phyloP scores from a whole-genome alignment of 1,284 basidiomycete species.

The Lentinula novae-zelandiae region DNA sequence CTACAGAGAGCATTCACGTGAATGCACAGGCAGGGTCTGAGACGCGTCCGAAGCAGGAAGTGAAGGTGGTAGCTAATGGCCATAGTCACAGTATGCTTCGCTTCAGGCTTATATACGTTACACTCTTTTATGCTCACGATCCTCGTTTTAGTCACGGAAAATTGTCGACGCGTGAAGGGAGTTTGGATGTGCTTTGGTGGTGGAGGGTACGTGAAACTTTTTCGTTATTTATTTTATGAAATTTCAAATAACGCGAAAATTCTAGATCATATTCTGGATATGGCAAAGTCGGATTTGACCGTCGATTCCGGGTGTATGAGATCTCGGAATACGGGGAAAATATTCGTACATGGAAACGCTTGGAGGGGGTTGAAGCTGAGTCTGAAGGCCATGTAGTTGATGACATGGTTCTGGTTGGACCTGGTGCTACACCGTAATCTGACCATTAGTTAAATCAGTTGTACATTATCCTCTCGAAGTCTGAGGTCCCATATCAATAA shows the following conservation, averaged over 20 bases:
- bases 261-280: conserved; percentile 82
- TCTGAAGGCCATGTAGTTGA: conserved; percentile 46
- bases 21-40: conserved; percentile 17
- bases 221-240: not conserved
- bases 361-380: conserved; percentile 55
- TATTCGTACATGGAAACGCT: conserved; percentile 87
- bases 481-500: not conserved
- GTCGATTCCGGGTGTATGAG: conserved; percentile 85
- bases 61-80: conserved; percentile 84
- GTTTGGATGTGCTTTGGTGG: conserved; percentile 97
- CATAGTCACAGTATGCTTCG: conserved; percentile 72
- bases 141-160: conserved; percentile 65
- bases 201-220: conserved; percentile 57
- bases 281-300: conserved; percentile 80
- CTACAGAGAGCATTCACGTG: conserved; percentile 61
- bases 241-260: conserved; percentile 9
- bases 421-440: conserved; percentile 27
- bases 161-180: conserved; percentile 79
- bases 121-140: conserved; percentile 7
- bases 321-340: conserved; percentile 87
- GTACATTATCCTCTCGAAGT: not conserved
- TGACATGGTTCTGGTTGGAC: conserved; percentile 56
- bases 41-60: conserved; percentile 53
- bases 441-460: not conserved
- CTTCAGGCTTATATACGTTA: conserved; percentile 5